These are phyloP conservation scores for Otatea glauca DNA, from an alignment of 176 grass and related monocot species.

Conservation along the genomic window DNA sequence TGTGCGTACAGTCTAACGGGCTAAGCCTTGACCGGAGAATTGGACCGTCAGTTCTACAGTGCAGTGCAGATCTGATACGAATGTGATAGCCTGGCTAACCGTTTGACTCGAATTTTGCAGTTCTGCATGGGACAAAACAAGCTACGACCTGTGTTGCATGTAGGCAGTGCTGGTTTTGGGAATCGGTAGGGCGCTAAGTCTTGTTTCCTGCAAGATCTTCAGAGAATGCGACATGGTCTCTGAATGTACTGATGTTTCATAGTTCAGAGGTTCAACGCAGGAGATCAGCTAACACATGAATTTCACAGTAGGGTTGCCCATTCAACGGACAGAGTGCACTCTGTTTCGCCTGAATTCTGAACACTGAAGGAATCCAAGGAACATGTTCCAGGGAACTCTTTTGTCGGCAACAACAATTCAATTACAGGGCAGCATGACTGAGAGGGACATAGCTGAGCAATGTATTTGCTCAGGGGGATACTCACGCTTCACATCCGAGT, in stretches of 20 bases:
- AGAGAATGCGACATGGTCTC: neutral
- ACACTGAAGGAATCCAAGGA: neutral
- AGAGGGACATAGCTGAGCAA: neutral
- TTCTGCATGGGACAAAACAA: conserved; percentile 21
- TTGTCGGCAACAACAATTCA: conserved; percentile 4
- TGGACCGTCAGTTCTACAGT: neutral
- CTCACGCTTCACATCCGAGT: neutral
- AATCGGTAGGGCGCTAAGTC: neutral
- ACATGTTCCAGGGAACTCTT: neutral
- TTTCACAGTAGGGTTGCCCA: neutral
- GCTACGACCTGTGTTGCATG: neutral
- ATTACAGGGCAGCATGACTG: neutral
- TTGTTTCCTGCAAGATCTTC: neutral
- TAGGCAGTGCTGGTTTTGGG: neutral
- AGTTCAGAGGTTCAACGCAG: neutral
- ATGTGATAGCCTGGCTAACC: neutral
- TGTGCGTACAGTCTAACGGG: neutral
- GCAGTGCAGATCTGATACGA: neutral
- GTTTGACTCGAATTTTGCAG: neutral
- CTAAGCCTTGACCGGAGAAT: conserved; percentile 21
- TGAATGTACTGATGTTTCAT: neutral
- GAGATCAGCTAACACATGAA: neutral
- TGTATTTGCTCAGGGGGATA: neutral
- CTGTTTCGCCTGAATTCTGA: neutral
- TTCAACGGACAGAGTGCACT: neutral